Evolutionary conservation across 129 eudicot species (phyloP).

Genomic region (Saposhnikovia divaricata): DNA sequence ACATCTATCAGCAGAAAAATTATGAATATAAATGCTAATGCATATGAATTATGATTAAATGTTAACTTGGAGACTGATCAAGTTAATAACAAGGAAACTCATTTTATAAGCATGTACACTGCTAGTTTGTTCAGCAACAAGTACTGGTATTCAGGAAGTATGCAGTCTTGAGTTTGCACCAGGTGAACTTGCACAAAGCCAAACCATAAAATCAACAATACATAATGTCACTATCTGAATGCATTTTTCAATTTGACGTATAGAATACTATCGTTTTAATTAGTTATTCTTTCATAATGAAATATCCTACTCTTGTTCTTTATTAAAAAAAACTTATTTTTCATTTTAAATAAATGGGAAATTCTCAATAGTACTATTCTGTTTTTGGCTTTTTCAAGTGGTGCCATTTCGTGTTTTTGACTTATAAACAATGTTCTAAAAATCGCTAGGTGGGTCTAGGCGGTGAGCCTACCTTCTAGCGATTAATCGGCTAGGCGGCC

Average conservation of each 20-base stretch:
- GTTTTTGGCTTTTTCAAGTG: no score
- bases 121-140: neutral
- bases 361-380: no score
- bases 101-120: neutral
- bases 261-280: neutral
- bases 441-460: no score
- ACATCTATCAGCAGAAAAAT: neutral
- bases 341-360: no score
- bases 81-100: neutral
- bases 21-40: neutral
- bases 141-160: neutral
- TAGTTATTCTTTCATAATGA: neutral
- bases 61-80: neutral
- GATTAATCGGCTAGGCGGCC: no score
- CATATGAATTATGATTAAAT: neutral
- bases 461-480: no score
- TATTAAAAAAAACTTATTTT: neutral
- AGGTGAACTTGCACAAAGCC: neutral
- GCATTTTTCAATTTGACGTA: neutral
- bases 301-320: neutral
- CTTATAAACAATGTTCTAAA: no score
- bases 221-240: neutral
- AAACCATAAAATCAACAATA: neutral
- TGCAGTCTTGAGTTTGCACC: neutral
- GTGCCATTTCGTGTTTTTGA: no score